Evolutionary conservation across 495 filamentous ascomycete genomes (phyloP).

Genomic region (Aspergillus egyptiacus): DNA sequence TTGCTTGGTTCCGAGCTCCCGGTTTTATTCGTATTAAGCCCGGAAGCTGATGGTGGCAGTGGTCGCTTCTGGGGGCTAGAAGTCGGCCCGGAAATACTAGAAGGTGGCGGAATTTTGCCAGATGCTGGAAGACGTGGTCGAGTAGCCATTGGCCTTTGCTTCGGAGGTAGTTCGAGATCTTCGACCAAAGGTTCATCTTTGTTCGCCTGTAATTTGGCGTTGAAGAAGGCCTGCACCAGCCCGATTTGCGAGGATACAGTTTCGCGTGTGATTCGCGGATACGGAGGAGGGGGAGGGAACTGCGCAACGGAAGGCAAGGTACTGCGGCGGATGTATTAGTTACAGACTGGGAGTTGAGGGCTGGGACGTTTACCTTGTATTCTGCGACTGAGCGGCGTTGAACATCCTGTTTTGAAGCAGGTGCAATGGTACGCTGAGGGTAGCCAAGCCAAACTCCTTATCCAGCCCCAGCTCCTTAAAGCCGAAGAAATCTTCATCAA

Average conservation of each 20-base stretch:
- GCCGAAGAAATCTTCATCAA: constrained; percentile 97
- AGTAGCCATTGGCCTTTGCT: constrained; percentile 72
- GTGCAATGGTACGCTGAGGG: constrained; percentile 87
- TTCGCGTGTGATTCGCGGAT: constrained; percentile 74
- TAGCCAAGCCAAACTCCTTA: constrained; percentile 76
- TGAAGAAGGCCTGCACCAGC: constrained; percentile 83
- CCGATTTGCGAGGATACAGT: constrained; percentile 74
- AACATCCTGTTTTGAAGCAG: constrained; percentile 87
- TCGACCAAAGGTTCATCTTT: constrained; percentile 78
- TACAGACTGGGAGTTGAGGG: constrained; percentile 5
- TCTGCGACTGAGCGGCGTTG: constrained; percentile 70
- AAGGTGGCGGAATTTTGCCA: constrained; percentile 67
- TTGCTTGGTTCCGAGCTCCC: constrained; percentile 37
- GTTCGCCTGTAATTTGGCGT: constrained; percentile 75
- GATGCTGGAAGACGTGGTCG: constrained; percentile 83
- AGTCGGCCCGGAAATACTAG: constrained; percentile 26
- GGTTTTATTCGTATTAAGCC: constrained; percentile 19
- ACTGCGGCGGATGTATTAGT: constrained; percentile 20
- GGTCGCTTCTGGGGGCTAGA: constrained; percentile 83
- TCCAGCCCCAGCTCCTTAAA: constrained; percentile 94
- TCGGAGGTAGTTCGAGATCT: constrained; percentile 89
- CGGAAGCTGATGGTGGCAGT: constrained; percentile 28
- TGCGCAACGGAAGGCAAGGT: constrained; percentile 42
- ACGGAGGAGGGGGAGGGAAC: constrained; percentile 56
- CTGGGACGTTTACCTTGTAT: constrained; percentile 46